phyloP scores from a whole-genome alignment of 106 monocot species.

The Alisma plantagoaquatica region DNA sequence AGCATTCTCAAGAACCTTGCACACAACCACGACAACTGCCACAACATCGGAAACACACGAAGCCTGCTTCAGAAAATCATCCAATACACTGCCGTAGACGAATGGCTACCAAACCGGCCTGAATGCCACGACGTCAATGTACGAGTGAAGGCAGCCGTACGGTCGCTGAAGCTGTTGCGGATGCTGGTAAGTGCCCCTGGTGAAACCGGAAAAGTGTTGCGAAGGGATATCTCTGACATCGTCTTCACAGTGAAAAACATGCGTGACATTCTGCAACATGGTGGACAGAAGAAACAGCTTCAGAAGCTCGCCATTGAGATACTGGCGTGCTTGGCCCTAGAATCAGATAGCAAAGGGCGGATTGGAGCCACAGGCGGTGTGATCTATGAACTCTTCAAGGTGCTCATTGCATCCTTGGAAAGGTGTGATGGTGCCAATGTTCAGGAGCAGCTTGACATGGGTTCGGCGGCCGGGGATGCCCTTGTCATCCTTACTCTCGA shows the following conservation, averaged over 20 bases:
- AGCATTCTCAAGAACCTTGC: conserved; percentile 46
- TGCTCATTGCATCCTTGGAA: too few species aligned
- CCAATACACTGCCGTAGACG: conserved; percentile 53
- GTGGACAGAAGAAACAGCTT: conserved; percentile 27
- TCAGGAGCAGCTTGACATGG: too few species aligned
- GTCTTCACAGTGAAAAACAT: conserved; percentile 55
- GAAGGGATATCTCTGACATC: conserved; percentile 33
- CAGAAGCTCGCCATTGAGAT: conserved; percentile 55
- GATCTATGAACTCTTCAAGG: too few species aligned
- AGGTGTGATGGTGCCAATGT: too few species aligned
- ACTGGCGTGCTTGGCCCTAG: conserved; percentile 47
- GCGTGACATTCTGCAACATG: conserved; percentile 45
- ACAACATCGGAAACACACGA: conserved; percentile 32
- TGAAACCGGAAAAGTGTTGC: conserved; percentile 29
- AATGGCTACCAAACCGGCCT: conserved; percentile 7
- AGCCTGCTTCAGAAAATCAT: conserved; percentile 51
- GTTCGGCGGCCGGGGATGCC: too few species aligned
- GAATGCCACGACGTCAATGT: too few species aligned
- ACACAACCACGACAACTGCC: conserved; percentile 35
- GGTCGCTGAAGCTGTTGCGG: conserved; percentile 32
- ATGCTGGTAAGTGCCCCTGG: conserved; percentile 37
- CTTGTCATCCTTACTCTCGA: too few species aligned
- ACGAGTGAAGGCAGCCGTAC: too few species aligned
- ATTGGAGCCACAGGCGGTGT: too few species aligned
- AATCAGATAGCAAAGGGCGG: conserved; percentile 32